Evolutionary conservation across 2,329 filamentous ascomycete genomes (phyloP).

Genomic region (Phyllosticta capitalensis): DNA sequence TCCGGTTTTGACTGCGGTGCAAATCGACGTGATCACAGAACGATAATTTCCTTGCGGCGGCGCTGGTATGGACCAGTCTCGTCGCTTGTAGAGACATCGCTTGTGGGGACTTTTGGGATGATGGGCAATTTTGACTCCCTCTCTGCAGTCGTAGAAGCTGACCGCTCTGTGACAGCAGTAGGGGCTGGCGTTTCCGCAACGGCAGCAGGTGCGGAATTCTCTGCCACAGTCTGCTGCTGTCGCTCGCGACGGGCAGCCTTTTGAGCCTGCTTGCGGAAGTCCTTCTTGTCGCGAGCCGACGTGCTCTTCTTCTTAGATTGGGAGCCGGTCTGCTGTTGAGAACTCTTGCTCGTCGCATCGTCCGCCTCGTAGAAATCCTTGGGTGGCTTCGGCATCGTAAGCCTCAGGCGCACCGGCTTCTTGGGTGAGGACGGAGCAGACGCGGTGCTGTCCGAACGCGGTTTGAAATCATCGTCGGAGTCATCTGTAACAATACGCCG

Average conservation of each 20-base stretch:
- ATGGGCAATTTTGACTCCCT: not conserved
- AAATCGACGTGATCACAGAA: not conserved
- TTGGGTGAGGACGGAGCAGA: conserved; percentile 1
- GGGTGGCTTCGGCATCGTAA: conserved; percentile 21
- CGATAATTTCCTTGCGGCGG: not conserved
- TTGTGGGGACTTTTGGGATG: not conserved
- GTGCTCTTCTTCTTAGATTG: conserved; percentile 13
- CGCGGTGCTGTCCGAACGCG: not conserved
- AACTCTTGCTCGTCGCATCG: conserved; percentile 15
- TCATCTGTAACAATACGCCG: not conserved
- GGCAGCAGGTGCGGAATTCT: not conserved
- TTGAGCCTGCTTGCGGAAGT: conserved; percentile 33
- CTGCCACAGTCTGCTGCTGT: conserved; percentile 3
- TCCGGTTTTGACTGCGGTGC: not conserved
- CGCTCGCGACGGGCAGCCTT: conserved; percentile 33
- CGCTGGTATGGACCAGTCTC: not conserved
- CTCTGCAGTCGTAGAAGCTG: too few species aligned
- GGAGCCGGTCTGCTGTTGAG: conserved; percentile 26
- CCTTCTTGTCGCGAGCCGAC: conserved; percentile 27
- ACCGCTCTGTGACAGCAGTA: too few species aligned
- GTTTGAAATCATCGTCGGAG: conserved; percentile 1
- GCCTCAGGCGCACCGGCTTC: conserved; percentile 7
- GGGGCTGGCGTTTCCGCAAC: too few species aligned
- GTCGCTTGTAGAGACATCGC: too few species aligned
- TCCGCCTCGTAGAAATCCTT: conserved; percentile 24